Evolutionary conservation across 2,329 filamentous ascomycete genomes (phyloP).

Genomic region (Trichophyton verrucosum): DNA sequence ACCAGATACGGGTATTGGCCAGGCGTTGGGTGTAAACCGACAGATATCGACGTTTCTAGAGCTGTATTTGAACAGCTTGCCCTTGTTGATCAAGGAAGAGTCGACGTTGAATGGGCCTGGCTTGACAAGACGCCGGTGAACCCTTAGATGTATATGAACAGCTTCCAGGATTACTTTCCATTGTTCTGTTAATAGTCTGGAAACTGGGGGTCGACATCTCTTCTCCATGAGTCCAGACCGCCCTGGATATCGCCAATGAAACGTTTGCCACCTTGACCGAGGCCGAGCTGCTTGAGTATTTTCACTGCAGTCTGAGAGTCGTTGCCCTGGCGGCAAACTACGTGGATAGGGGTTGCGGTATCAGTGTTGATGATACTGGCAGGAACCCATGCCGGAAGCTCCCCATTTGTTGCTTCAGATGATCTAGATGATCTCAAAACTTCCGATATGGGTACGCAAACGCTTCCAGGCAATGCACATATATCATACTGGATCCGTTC

Average conservation of each 20-base stretch:
- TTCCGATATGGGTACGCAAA: constrained; percentile 44
- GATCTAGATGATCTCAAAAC: constrained; percentile 22
- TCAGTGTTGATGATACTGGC: not conserved
- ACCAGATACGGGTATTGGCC: constrained; percentile 2
- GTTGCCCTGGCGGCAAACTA: constrained; percentile 39
- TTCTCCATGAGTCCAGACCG: constrained; percentile 32
- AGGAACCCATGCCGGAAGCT: not conserved
- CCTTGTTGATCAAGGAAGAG: constrained; percentile 35
- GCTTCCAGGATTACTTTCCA: too few relatives aligned
- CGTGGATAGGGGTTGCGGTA: constrained; percentile 25
- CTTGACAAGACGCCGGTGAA: constrained; percentile 27
- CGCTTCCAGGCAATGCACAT: constrained; percentile 58
- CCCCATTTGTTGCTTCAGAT: not conserved
- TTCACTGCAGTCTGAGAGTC: constrained; percentile 37
- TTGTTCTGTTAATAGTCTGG: constrained; percentile 26
- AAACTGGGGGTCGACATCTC: constrained; percentile 30
- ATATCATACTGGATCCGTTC: constrained; percentile 77
- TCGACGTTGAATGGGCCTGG: constrained; percentile 41
- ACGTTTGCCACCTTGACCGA: constrained; percentile 23
- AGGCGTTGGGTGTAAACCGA: constrained; percentile 37
- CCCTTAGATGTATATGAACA: not conserved
- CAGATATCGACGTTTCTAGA: constrained; percentile 40
- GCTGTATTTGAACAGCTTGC: constrained; percentile 39
- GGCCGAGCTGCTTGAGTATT: constrained; percentile 29
- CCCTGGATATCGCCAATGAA: constrained; percentile 32